Evolutionary conservation across 306 rosid species (phyloP), one percentile per base, ranked within the genome.

Genomic region (Vigna nakashimae): DNA sequence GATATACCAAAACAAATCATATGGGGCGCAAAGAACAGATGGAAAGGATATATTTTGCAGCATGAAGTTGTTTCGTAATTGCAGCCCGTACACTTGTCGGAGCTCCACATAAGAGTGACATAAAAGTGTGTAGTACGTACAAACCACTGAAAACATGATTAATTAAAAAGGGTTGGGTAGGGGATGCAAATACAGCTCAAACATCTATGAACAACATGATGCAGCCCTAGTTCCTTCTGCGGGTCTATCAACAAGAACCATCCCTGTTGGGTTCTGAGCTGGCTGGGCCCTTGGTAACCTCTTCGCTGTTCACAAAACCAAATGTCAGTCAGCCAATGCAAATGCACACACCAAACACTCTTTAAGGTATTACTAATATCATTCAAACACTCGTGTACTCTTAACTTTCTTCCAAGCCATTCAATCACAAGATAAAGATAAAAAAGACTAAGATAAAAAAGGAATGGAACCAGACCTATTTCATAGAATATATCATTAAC

Each of bases 191-290:
- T 32, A 71, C 75, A 78, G 67, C 24, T 51, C 26, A 66, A 74
- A 24, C 17, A 67, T 77, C 64, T 79, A 85, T 83, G 89, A 83
- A 85, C 91, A 88, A 49, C 91, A 88, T 6, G 91, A 85, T 55
- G 89, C 66, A 68, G 89, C 86, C 79, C 84, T 77, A 14, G 89
- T 49, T 79, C 84, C 91, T 71, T 85, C 91, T 1, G 87, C 73
- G 0, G 88, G 89, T 83, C 91, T 85, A 46, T 88, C 91, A 60
- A 83, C 87, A 81, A 88, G 91, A 75, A 88, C 91, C 89, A 88
- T 88, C 71, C 91, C 91, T 18, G 89, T 56, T 12, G 91, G 91
- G 52, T 83, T 88, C 81, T 88, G 91, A 81, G 88, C 77, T 78
- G 91, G 88, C 85, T 83, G 91, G 42, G 87, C 84, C 78, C 91